phyloP scores from a whole-genome alignment of 225 moss, liverwort and hornwort genomes.

The Thuidium tamariscinum region DNA sequence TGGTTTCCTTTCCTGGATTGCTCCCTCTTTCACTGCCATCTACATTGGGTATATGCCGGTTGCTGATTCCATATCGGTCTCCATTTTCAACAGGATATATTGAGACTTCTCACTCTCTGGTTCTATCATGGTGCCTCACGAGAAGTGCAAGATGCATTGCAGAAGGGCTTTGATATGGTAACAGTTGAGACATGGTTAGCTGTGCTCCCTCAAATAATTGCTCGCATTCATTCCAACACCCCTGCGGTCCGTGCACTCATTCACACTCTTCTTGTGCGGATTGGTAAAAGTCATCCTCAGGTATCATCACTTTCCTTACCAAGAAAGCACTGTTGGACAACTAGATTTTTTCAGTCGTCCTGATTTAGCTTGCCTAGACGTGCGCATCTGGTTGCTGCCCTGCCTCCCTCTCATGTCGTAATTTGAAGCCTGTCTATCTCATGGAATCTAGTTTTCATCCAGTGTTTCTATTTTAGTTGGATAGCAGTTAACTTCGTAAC shows the following conservation, averaged over 20 bases:
- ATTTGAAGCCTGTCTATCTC: neutral
- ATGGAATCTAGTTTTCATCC: neutral
- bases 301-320: slow-evolving; percentile 1
- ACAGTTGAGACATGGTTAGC: slow-evolving; percentile 93
- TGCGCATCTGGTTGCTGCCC: neutral
- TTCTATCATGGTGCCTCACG: slow-evolving; percentile 81
- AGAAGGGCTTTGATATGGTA: slow-evolving; percentile 68
- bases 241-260: slow-evolving; percentile 79
- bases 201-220: slow-evolving; percentile 95
- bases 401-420: neutral
- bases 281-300: slow-evolving; percentile 82
- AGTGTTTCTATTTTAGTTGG: neutral
- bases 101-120: slow-evolving; percentile 96
- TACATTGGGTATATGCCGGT: neutral
- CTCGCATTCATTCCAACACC: slow-evolving; percentile 82
- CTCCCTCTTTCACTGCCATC: neutral
- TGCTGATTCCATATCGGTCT: neutral
- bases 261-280: slow-evolving; percentile 67
- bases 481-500: neutral
- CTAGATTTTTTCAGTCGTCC: neutral
- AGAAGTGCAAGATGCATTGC: slow-evolving; percentile 74
- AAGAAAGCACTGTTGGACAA: neutral
- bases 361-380: neutral
- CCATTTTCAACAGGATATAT: slow-evolving; percentile 63
- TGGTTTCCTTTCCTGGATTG: neutral